Base-by-base conservation (phyloP, 129 eudicot genomes). In the Pittosporum tobira region DNA sequence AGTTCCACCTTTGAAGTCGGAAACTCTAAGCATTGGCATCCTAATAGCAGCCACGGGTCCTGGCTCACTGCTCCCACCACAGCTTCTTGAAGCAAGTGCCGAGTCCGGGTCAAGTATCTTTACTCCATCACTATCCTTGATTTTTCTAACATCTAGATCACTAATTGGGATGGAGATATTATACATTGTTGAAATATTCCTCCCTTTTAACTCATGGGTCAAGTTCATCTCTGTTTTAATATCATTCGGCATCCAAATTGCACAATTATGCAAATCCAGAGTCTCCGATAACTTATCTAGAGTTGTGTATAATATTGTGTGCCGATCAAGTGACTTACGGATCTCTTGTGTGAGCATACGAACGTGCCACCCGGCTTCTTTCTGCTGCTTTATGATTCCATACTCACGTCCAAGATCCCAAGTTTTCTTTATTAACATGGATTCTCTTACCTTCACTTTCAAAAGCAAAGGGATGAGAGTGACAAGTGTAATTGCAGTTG, bases 321-420 rank as follows among this genome's bases (percentile, higher is more conserved):
- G 87, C 10, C 73, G 75, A 65, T 80, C 82, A n/a, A 80, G 78
- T 24, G 81, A 80, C 63, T 76, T 80, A 16, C 87, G 57, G n/a
- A 80, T 80, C 59, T 80, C 78, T 29, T 71, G 81, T 13, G 87
- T 80, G 13, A 80, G 81, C 86, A 75, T 75, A 15, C 86, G 67
- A 25, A 76, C 87, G 42, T 76, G 80, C 76, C 67, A 50, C 23
- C 74, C 73, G 7, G 77, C 71, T 62, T 81, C 87, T 13, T 69
- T 73, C 59, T 81, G 72, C 67, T 65, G 62, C 74, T 62, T 72
- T 47, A 69, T 81, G 14, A 69, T 64, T 48, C 77, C 82, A 62
- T 76, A 83, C 50, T 81, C 83, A 15, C 70, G 70, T 28, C 64
- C 87, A 46, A 81, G 73, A 51, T 81, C 87, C 74, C 69, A 62